A percentile compares a stretch with the other conserved stretches of the same genome.
Evolutionary conservation across 129 eudicot species (phyloP).

Genomic region (Tagetes patula): DNA sequence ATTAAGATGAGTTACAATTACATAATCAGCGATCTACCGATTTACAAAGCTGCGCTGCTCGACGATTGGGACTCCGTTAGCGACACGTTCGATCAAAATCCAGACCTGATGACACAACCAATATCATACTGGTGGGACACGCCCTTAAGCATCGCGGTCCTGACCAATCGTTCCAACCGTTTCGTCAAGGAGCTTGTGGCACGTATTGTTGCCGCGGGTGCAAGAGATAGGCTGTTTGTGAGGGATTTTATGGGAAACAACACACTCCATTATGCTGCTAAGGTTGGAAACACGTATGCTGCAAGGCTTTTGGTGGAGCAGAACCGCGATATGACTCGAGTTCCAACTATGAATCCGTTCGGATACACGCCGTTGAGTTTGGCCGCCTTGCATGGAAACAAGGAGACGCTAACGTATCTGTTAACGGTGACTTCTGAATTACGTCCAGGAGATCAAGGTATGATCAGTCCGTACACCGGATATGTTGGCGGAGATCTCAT

Average conservation of each 20-base stretch:
- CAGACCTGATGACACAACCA: background rate
- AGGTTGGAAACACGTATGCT: slow-evolving; percentile 6
- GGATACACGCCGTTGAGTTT: background rate
- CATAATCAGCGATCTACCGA: background rate
- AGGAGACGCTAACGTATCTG: background rate
- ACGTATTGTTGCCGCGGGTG: background rate
- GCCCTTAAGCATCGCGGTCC: slow-evolving; percentile 9
- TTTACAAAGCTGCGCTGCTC: slow-evolving; percentile 1
- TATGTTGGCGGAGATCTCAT: slow-evolving; percentile 19
- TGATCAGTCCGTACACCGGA: slow-evolving; percentile 5
- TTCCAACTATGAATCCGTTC: background rate
- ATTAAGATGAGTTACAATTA: slow-evolving; percentile 1
- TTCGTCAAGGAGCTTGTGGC: slow-evolving; percentile 5
- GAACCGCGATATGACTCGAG: background rate
- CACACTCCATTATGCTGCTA: slow-evolving; percentile 20
- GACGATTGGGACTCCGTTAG: slow-evolving; percentile 13
- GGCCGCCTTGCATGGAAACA: slow-evolving; percentile 16
- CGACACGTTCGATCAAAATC: background rate
- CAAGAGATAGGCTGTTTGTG: background rate
- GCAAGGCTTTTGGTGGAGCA: slow-evolving; percentile 13
- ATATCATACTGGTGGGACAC: slow-evolving; percentile 6
- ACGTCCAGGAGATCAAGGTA: background rate
- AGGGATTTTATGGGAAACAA: background rate
- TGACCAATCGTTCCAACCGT: slow-evolving; percentile 6
- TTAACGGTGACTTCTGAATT: background rate